phyloP scores from a whole-genome alignment of 192 early-diverging fungal species.

The Coemansia sp. region DNA sequence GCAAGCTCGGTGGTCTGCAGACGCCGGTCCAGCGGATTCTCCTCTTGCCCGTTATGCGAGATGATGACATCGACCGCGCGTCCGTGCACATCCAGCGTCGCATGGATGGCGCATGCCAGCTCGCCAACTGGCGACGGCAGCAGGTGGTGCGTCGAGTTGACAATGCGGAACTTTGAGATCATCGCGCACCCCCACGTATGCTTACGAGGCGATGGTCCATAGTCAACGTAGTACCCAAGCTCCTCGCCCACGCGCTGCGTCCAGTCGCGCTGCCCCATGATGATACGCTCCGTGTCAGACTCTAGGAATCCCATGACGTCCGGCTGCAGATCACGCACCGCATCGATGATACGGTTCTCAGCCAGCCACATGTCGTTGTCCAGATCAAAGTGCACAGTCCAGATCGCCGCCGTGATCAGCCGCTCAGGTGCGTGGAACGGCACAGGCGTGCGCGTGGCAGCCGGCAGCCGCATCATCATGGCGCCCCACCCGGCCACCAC shows the following conservation, averaged over 20 bases:
- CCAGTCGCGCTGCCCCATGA: conserved; percentile 83
- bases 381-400: conserved; percentile 84
- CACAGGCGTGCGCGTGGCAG: conserved; percentile 50
- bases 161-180: conserved; percentile 84
- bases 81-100: conserved; percentile 80
- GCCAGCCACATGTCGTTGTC: conserved; percentile 85
- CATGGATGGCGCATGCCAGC: conserved; percentile 81
- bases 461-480: conserved; percentile 54
- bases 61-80: conserved; percentile 76
- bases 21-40: conserved; percentile 67
- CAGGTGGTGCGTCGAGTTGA: conserved; percentile 67
- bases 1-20: conserved; percentile 77
- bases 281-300: conserved; percentile 74
- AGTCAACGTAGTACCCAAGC: conserved; percentile 74
- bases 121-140: conserved; percentile 78
- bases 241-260: conserved; percentile 75
- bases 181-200: conserved; percentile 85
- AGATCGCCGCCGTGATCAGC: conserved; percentile 72
- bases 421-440: conserved; percentile 65
- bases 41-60: conserved; percentile 80
- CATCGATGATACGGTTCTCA: conserved; percentile 67
- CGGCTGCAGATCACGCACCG: conserved; percentile 70
- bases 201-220: conserved; percentile 79
- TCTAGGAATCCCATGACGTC: conserved; percentile 82
- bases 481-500: conserved; percentile 29